Evolutionary conservation across 1,139 yeast species (phyloP).

Genomic region (Diutina rugosa): DNA sequence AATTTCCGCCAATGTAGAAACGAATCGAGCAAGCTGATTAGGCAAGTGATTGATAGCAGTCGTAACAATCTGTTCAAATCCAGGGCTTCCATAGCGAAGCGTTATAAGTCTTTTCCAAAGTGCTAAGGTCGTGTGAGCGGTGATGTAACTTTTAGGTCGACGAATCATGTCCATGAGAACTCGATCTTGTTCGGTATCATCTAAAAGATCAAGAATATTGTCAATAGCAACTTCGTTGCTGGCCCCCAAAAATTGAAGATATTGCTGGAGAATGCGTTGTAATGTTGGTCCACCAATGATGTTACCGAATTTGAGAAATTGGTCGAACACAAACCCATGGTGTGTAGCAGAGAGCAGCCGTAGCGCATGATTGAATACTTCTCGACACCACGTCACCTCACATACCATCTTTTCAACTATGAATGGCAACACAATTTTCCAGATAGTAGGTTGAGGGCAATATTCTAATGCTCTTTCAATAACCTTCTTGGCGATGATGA

Average conservation of each 20-base stretch:
- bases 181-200: not conserved
- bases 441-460: not conserved
- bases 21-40: slow-evolving; percentile 44
- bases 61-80: slow-evolving; percentile 20
- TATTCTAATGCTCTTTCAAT: not conserved
- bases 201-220: not conserved
- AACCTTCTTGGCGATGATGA: not conserved
- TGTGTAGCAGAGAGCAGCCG: not conserved
- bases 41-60: slow-evolving; percentile 37
- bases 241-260: not conserved
- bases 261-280: not conserved
- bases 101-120: not conserved
- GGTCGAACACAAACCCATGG: not conserved
- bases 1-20: slow-evolving; percentile 37
- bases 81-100: not conserved
- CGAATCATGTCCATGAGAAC: not conserved
- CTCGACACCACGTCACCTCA: not conserved
- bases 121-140: not conserved
- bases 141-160: not conserved
- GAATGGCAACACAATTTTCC: not conserved
- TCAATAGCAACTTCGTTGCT: not conserved
- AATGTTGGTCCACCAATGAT: not conserved
- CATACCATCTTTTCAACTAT: not conserved
- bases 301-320: not conserved
- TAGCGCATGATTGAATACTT: not conserved